phyloP scores from a whole-genome alignment of 306 rosid genomes.

The barrel medic (Medicago truncatula) region MtrunA17r5.0-ANR NC_053049.1:27160001-27160500 shows the following conservation, averaged over 20 bases:
- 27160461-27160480: conserved; percentile 92
- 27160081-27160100: conserved; percentile 34
- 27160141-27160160: conserved; percentile 50
- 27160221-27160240: conserved; percentile 80
- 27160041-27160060: conserved; percentile 82
- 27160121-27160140: neutral
- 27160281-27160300: conserved; percentile 47
- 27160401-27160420: conserved; percentile 53
- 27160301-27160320: neutral
- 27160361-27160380: too few relatives aligned
- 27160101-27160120: neutral
- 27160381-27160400: neutral
- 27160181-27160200: conserved; percentile 81
- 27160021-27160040: conserved; percentile 88
- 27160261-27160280: conserved; percentile 93
- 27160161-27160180: conserved; percentile 94
- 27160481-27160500: conserved; percentile 86
- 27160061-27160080: conserved; percentile 75
- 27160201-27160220: conserved; percentile 89
- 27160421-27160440: conserved; percentile 54
- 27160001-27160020: conserved; percentile 86
- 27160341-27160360: neutral
- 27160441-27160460: conserved; percentile 88
- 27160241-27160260: conserved; percentile 91
- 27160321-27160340: neutral